Evolutionary conservation across 176 grass and related monocot genomes (phyloP), one percentile per base, ranked within the genome.

Genomic region (Puya raimondii): DNA sequence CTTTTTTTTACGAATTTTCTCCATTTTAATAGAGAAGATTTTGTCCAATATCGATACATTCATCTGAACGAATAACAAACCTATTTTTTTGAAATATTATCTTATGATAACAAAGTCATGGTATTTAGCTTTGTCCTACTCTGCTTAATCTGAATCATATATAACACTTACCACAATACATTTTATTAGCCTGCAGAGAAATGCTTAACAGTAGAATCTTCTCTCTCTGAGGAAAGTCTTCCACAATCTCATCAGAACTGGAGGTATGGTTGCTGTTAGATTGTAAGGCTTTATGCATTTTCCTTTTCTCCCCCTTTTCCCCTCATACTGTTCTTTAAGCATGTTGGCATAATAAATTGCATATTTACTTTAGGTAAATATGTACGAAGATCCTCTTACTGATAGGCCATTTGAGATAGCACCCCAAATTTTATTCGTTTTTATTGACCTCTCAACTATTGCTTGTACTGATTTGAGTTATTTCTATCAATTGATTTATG

Each of bases 261-360:
- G 20, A 83, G 87, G 83, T 90, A 76, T 64, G 33, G 1, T 29
- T 27, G 11, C 33, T 69, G 53, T 14, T 56, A 56, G 16, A 56
- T 14, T 56, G 53, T n/a, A 3, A 12, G 16, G 14, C 53, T 56
- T 56, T n/a, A 15, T 14, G 18, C 16, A 11, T 64, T 64, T 20
- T 64, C 12, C 48, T 16, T 16, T 68, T 67, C 12, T 58, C n/a
- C 47, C 72, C 25, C 26, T 68, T 17, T 27, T 56, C 33, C 33
- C 33, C 33, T 42, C 4, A 42, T 42, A 8, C 33, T 42, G 33
- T 42, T 42, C 33, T 42, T 42, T 42, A 42, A 42, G 33, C 33
- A 7, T 42, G 33, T 7, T 42, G 33, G 33, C 33, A 6, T 42
- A 7, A 42, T 42, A 42, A 6, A 1, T 42, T 42, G 33, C 33